Evolutionary conservation across 257 asterid genomes (phyloP).

Genomic region (Solanum infundibuliforme): DNA sequence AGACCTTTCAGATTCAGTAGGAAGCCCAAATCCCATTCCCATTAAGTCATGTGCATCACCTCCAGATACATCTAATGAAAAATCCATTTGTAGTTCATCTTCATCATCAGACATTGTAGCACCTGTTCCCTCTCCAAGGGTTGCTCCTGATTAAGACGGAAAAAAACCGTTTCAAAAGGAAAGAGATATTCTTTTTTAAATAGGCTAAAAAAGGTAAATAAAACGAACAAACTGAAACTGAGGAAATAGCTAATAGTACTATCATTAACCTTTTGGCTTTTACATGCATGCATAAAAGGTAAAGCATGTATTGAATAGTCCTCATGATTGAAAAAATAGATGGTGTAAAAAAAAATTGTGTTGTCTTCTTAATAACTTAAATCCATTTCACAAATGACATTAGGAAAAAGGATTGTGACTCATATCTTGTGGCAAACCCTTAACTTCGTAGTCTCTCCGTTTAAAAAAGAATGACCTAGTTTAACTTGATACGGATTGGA

Average conservation of each 20-base stretch:
- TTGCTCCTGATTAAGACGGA: conserved; percentile 33
- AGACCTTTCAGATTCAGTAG: conserved; percentile 89
- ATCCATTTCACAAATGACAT: background rate
- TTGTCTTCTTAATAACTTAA: background rate
- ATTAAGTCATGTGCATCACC: conserved; percentile 59
- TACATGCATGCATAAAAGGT: background rate
- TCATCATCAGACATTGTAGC: conserved; percentile 97
- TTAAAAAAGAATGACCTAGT: too few relatives aligned
- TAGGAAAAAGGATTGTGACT: background rate
- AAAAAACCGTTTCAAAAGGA: background rate
- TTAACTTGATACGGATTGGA: rapidly evolving
- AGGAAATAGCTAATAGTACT: background rate
- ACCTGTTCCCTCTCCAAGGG: conserved; percentile 74
- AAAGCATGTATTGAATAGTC: background rate
- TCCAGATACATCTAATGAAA: conserved; percentile 64
- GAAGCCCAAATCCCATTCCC: conserved; percentile 97
- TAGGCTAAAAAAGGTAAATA: background rate
- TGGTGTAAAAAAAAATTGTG: background rate
- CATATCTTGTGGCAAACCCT: background rate
- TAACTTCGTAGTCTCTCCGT: rapidly evolving
- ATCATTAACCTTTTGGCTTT: background rate
- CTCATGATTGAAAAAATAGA: background rate
- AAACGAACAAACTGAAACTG: background rate
- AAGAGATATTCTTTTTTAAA: too few relatives aligned
- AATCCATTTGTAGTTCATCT: conserved; percentile 69